Conservation (phyloP, 352 stramenopile species). For the Stephanocyclus meneghinianus region DNA sequence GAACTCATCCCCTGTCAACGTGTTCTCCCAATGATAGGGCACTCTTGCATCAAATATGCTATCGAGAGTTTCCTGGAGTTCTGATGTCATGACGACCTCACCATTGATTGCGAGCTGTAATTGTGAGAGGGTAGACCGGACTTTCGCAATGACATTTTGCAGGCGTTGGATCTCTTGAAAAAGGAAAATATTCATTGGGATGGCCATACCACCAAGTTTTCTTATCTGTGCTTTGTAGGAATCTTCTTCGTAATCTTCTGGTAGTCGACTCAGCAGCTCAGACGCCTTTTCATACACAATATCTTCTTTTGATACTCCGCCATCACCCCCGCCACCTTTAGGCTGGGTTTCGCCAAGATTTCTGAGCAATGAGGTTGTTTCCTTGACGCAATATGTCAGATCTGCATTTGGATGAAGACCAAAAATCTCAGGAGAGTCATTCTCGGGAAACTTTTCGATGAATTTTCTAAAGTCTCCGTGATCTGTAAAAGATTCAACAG, state of each 20-base stretch:
- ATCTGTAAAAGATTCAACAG: conserved; percentile 86
- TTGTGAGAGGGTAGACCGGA: conserved; percentile 92
- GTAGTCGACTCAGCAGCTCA: conserved; percentile 91
- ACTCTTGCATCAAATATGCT: conserved; percentile 96
- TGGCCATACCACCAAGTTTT: conserved; percentile 92
- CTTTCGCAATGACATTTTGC: conserved; percentile 93
- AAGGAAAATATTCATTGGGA: conserved; percentile 98
- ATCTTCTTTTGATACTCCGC: conserved; percentile 91
- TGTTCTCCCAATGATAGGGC: conserved; percentile 93
- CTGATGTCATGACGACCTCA: conserved; percentile 97
- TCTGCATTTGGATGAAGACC: conserved; percentile 97
- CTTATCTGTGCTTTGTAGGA: conserved; percentile 97
- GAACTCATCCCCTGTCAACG: conserved; percentile 95
- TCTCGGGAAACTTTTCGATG: conserved; percentile 92
- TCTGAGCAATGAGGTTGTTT: conserved; percentile 91
- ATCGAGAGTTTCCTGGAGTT: conserved; percentile 92
- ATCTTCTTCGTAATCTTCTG: conserved; percentile 96
- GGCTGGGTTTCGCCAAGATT: conserved; percentile 95
- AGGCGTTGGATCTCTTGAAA: conserved; percentile 98
- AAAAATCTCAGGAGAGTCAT: conserved; percentile 98
- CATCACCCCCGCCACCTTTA: conserved; percentile 88
- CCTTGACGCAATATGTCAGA: conserved; percentile 96
- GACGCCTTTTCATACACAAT: conserved; percentile 94
- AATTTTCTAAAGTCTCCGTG: conserved; percentile 95
- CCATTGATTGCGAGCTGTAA: conserved; percentile 96